Conservation (phyloP, 176 grass and related monocot species). For the Carex littledalei region DNA sequence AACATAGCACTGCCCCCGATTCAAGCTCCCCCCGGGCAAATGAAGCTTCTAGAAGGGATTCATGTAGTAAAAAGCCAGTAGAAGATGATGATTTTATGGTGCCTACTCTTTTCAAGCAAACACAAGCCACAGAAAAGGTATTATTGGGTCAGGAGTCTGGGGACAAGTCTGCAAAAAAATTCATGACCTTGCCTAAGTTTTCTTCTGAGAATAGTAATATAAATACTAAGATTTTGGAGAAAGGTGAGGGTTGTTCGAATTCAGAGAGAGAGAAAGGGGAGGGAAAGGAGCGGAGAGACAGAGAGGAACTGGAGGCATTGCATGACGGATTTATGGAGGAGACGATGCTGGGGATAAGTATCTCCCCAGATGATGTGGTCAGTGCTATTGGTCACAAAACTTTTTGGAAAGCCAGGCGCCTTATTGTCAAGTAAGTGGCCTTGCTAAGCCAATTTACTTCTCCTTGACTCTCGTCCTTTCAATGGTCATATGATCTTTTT, state of each 20-base stretch:
- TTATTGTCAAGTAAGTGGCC: slow-evolving; percentile 66
- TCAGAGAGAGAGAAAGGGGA: slow-evolving; percentile 19
- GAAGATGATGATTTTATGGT: slow-evolving; percentile 65
- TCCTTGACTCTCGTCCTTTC: background rate
- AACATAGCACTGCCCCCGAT: background rate
- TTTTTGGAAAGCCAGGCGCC: slow-evolving; percentile 90
- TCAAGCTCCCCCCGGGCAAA: background rate
- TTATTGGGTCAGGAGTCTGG: slow-evolving; percentile 17
- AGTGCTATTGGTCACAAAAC: slow-evolving; percentile 62
- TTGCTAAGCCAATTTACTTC: background rate
- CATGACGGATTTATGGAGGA: slow-evolving; percentile 25
- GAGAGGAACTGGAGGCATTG: background rate
- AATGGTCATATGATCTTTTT: slow-evolving; percentile 2
- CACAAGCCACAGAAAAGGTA: background rate
- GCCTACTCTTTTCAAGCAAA: slow-evolving; percentile 36
- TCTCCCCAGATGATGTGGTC: slow-evolving; percentile 69
- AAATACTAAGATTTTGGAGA: slow-evolving; percentile 10
- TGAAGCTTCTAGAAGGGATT: slow-evolving; percentile 35
- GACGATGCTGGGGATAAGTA: slow-evolving; percentile 31
- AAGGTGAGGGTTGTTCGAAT: background rate
- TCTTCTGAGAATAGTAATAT: slow-evolving; percentile 1
- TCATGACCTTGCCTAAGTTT: background rate
- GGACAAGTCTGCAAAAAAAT: background rate
- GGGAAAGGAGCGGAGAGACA: slow-evolving; percentile 9
- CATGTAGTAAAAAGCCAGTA: slow-evolving; percentile 20